phyloP scores from a whole-genome alignment of 2,329 filamentous ascomycete genomes.

The Cytospora schulzeri region DNA sequence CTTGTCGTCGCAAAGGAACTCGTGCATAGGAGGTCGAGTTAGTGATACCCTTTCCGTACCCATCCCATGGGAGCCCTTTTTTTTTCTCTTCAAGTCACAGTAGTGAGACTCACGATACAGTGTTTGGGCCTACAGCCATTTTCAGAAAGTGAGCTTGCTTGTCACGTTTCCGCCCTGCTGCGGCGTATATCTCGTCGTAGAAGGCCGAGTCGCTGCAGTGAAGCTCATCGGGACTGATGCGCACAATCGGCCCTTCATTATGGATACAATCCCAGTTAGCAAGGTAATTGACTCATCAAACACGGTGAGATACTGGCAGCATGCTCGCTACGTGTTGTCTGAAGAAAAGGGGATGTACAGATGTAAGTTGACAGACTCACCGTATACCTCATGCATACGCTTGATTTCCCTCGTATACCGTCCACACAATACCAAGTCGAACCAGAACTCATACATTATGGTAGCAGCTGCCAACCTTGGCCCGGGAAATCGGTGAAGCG shows the following conservation, averaged over 20 bases:
- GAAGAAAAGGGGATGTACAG: no score
- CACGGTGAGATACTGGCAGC: no score
- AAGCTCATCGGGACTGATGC: constrained; percentile 19
- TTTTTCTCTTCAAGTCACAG: no score
- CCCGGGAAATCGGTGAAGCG: constrained; percentile 5
- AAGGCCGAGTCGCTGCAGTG: constrained; percentile 15
- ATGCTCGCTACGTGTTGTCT: background rate
- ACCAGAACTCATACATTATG: constrained; percentile 12
- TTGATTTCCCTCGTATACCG: constrained; percentile 11
- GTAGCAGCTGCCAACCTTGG: constrained; percentile 14
- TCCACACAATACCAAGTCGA: constrained; percentile 3
- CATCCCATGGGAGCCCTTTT: no score
- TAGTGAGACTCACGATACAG: background rate
- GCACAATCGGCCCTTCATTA: constrained; percentile 1
- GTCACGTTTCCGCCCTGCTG: constrained; percentile 3
- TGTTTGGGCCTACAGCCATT: background rate
- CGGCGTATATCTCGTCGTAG: constrained; percentile 10
- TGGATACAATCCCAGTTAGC: no score
- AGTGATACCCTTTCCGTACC: no score
- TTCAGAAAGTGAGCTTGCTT: constrained; percentile 11
- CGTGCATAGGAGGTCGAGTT: background rate
- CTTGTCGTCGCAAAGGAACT: background rate
- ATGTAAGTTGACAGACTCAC: background rate
- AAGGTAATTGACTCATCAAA: no score
- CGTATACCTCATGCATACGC: constrained; percentile 16